These are phyloP conservation scores for Fomitopsis betulina DNA, from an alignment of 1,284 basidiomycete species.

Conservation along the genomic window DNA sequence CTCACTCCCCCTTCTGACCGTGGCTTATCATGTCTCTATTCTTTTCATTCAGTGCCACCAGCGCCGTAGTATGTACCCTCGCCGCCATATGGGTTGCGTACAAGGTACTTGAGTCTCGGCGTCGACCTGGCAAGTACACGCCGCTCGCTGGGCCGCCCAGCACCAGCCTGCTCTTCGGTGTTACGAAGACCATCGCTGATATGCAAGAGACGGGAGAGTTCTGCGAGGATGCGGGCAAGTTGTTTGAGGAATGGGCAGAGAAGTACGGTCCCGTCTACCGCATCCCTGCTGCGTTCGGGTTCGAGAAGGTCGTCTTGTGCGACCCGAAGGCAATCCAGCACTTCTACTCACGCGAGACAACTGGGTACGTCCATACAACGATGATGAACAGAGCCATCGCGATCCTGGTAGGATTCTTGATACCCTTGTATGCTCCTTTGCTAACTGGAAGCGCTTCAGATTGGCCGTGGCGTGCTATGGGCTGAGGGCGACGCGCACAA, in stretches of 20 bases:
- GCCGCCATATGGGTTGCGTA: conserved; percentile 12
- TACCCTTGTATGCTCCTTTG: neutral
- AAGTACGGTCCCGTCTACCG: conserved; percentile 46
- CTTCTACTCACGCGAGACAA: conserved; percentile 46
- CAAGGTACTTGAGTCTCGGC: conserved; percentile 9
- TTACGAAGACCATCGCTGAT: conserved; percentile 9
- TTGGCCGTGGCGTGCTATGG: conserved; percentile 45
- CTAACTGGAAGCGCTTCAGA: conserved; percentile 25
- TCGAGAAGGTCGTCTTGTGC: conserved; percentile 37
- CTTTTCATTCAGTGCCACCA: conserved; percentile 3
- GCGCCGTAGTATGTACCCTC: conserved; percentile 4
- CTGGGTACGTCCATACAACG: conserved; percentile 36
- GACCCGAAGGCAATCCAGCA: conserved; percentile 54
- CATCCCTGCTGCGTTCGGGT: conserved; percentile 37
- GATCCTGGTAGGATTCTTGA: conserved; percentile 31
- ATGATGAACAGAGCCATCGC: conserved; percentile 34
- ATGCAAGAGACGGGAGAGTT: conserved; percentile 13
- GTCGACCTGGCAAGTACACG: conserved; percentile 18
- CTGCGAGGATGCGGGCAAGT: conserved; percentile 17
- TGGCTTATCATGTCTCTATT: neutral
- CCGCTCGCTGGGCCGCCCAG: conserved; percentile 29
- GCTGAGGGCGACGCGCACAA: conserved; percentile 50
- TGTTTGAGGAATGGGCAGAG: conserved; percentile 26
- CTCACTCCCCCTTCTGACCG: neutral
- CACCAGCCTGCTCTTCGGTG: conserved; percentile 25